Evolutionary conservation across 2,329 filamentous ascomycete species (phyloP), one percentile per base, ranked within the genome.

Genomic region (Phoma sp.): DNA sequence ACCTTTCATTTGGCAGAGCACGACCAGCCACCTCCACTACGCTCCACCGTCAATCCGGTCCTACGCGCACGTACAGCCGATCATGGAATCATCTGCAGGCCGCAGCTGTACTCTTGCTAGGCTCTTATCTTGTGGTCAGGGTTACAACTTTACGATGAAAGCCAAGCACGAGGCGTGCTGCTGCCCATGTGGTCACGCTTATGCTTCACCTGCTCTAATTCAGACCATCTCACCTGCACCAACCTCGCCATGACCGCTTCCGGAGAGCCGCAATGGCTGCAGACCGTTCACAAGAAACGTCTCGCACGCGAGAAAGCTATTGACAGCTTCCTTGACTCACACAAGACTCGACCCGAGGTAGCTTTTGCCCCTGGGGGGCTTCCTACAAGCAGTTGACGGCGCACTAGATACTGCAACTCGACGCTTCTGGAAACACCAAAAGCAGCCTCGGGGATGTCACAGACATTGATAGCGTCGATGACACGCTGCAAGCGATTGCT

Each of bases 271-370:
- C 61, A 59, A 41, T 74, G 72, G 72, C 60, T 61, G 31, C 68
- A 69, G 35, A 68, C 54, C 13, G 68, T 58, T 43, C 51, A 36
- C 17, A 47, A 59, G 49, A 74, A 74, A 55, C 65, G 65, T 37
- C 51, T 55, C 15, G 35, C 58, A 43, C 70, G 69, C 31, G 63
- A 72, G 41, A 53, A 67, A 25, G 61, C 65, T 17, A 71, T 73
- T 25, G 51, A 61, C 17, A 59, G 47, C n/a, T 70, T 67, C 17
- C 24, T 64, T 39, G 47, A 61, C 17, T 33, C 44, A 45, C 22
- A 37, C 29, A 17, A 36, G 27, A 36, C 44, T 40, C 43, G 36
- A 40, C 38, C 21, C 32, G 29, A 55, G 43, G 57, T 58, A 62
- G 15, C 13, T 27, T 24, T 32, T 33, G 22, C 37, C 43, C 31